These are phyloP conservation scores for Saccharomycopsis selenospora DNA, from an alignment of 805 yeast genomes.

Conservation along the genomic window DNA sequence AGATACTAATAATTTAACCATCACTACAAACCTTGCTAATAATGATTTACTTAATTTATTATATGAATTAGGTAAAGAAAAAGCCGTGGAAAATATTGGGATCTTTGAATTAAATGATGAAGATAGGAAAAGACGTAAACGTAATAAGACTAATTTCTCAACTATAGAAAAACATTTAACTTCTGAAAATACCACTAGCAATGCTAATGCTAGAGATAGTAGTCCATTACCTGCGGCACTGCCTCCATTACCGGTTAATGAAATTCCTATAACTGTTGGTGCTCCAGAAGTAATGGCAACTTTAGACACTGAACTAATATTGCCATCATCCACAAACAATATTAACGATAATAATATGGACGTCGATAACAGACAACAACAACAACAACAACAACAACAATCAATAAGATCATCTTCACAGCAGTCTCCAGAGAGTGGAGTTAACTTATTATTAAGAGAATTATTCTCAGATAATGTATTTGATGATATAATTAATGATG, in stretches of 20 bases:
- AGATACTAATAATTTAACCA: constrained; percentile 15
- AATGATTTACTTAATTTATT: constrained; percentile 46
- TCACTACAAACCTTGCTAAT: constrained; percentile 45
- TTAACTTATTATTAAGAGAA: constrained; percentile 11
- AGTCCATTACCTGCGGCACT: not conserved
- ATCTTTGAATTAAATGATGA: constrained; percentile 16
- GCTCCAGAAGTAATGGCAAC: too few species aligned
- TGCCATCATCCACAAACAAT: too few species aligned
- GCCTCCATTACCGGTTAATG: too few species aligned
- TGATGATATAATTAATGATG: constrained; percentile 13
- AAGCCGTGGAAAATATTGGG: constrained; percentile 30
- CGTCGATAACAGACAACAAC: too few species aligned
- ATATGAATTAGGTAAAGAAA: constrained; percentile 48
- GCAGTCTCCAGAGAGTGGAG: constrained; percentile 1
- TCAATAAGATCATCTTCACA: too few species aligned
- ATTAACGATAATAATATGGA: too few species aligned
- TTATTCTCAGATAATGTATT: constrained; percentile 14
- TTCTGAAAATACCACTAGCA: not conserved
- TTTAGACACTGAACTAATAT: too few species aligned
- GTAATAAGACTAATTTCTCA: not conserved
- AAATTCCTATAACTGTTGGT: too few species aligned
- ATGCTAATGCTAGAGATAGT: not conserved
- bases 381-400: too few species aligned
- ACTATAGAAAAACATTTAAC: not conserved
- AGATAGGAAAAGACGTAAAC: constrained; percentile 5